A percentile compares a stretch with the other conserved stretches of the same genome.
These are phyloP conservation scores for Asterella californica DNA, from an alignment of 225 moss, liverwort and hornwort species.

Conservation along the genomic window DNA sequence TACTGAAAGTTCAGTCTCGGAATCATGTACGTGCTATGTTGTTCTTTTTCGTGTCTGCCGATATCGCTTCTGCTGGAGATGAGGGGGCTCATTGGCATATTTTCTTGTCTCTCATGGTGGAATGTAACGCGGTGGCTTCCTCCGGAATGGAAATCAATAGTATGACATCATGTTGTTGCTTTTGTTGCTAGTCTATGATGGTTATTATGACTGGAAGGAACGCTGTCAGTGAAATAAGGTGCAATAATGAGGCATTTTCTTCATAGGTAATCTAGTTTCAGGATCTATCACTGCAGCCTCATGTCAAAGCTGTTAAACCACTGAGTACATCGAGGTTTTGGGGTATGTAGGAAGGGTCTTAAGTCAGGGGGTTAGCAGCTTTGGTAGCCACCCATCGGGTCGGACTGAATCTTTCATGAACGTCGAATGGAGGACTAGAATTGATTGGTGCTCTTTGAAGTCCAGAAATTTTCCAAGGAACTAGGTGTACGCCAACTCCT, in stretches of 20 bases:
- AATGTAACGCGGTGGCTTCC: background rate
- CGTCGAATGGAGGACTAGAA: background rate
- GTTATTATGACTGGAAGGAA: background rate
- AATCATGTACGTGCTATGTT: background rate
- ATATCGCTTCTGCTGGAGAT: background rate
- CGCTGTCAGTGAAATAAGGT: background rate
- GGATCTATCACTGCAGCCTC: too few relatives aligned
- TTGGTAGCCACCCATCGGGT: too few relatives aligned
- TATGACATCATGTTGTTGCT: background rate
- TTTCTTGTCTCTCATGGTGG: background rate
- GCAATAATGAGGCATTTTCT: background rate
- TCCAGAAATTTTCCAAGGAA: too few relatives aligned
- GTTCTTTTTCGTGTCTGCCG: background rate
- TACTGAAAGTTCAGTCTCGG: background rate
- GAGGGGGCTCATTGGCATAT: background rate
- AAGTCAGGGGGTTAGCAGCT: too few relatives aligned
- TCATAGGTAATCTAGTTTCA: background rate
- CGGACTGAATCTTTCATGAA: too few relatives aligned
- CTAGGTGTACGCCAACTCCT: too few relatives aligned
- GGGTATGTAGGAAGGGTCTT: too few relatives aligned
- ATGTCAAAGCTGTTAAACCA: too few relatives aligned
- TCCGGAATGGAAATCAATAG: background rate
- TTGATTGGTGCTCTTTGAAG: too few relatives aligned
- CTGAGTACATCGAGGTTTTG: too few relatives aligned
- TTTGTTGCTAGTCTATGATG: background rate